phyloP scores from a whole-genome alignment of 495 filamentous ascomycete genomes.

The Neurospora tetrasperma region DNA sequence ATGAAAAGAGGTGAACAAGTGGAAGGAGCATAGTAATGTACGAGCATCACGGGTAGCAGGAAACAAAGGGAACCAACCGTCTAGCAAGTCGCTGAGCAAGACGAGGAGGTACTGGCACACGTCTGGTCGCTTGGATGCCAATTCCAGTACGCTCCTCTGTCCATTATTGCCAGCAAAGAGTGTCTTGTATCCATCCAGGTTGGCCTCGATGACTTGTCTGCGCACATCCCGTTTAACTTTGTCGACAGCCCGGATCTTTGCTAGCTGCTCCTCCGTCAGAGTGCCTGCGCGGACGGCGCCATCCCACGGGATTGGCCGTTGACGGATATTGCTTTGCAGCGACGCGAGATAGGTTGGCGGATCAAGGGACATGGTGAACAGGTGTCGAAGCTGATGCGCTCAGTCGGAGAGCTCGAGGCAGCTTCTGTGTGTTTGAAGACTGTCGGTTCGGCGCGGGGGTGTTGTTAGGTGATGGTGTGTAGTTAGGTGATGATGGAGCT shows the following conservation, averaged over 20 bases:
- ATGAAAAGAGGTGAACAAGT: neutral
- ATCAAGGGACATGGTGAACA: constrained; percentile 57
- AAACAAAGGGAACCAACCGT: constrained; percentile 45
- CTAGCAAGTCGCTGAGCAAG: constrained; percentile 75
- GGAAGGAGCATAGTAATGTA: neutral
- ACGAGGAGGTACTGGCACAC: constrained; percentile 93
- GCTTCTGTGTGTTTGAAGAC: neutral
- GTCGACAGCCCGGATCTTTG: constrained; percentile 94
- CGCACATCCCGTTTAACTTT: constrained; percentile 81
- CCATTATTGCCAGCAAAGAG: constrained; percentile 65
- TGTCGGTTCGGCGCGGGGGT: neutral
- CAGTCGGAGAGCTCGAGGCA: neutral
- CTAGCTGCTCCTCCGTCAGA: constrained; percentile 87
- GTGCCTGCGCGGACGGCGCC: constrained; percentile 88
- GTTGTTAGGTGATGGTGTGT: neutral
- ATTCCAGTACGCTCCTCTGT: constrained; percentile 68
- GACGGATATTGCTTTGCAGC: constrained; percentile 89
- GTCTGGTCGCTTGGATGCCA: constrained; percentile 67
- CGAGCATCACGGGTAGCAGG: neutral
- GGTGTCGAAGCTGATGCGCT: neutral
- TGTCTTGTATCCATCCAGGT: constrained; percentile 64
- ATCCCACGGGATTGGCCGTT: constrained; percentile 94
- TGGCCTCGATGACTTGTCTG: constrained; percentile 65
- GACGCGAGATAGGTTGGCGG: constrained; percentile 83
- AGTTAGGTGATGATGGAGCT: neutral